phyloP scores from a whole-genome alignment of 306 rosid species.

The Dryas octopetala region DNA sequence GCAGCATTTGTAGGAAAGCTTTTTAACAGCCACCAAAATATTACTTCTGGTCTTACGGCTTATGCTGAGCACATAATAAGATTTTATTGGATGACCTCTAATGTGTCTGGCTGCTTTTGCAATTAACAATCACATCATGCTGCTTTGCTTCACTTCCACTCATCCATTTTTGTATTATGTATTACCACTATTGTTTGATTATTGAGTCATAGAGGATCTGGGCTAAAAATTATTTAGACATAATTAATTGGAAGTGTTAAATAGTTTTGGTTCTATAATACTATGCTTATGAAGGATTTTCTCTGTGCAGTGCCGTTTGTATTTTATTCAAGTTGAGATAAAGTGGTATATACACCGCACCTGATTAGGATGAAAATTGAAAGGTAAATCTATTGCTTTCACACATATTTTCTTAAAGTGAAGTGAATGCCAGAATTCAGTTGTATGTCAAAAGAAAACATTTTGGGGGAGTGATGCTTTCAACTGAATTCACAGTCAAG shows the following conservation, averaged over 20 bases:
- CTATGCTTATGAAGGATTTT: conserved; percentile 24
- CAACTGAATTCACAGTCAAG: neutral
- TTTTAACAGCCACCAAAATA: neutral
- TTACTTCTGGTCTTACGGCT: neutral
- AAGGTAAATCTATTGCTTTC: conserved; percentile 43
- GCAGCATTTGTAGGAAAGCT: neutral
- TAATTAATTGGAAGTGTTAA: neutral
- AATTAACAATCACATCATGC: neutral
- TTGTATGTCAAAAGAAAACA: conserved; percentile 3
- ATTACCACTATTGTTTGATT: neutral
- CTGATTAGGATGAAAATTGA: conserved; percentile 14
- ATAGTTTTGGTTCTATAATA: neutral
- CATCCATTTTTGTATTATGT: neutral
- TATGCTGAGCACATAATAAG: neutral
- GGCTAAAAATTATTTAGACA: neutral
- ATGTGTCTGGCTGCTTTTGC: neutral
- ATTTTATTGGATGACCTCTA: neutral
- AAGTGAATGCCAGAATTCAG: conserved; percentile 23
- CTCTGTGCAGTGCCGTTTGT: conserved; percentile 69
- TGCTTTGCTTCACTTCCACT: neutral
- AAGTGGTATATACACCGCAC: conserved; percentile 20
- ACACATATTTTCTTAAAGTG: conserved; percentile 1
- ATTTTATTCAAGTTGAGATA: conserved; percentile 58
- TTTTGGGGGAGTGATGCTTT: neutral
- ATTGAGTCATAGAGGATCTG: neutral